Evolutionary conservation across 2,329 filamentous ascomycete species (phyloP).

Genomic region (Catunica adiposa): DNA sequence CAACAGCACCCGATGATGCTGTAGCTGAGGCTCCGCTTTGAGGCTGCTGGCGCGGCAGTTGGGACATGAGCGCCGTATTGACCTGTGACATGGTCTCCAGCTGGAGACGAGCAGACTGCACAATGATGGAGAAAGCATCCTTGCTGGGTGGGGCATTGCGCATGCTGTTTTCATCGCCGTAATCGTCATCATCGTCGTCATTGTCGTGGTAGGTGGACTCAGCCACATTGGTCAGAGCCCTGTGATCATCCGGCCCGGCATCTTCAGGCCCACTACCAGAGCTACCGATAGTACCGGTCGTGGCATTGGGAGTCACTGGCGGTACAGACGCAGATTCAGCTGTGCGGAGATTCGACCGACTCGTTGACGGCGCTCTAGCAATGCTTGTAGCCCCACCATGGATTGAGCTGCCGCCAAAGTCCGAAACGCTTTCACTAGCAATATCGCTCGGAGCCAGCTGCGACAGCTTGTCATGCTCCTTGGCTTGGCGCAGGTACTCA

Average conservation of each 20-base stretch:
- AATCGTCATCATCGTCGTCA: slow-evolving; percentile 56
- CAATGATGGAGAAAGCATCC: slow-evolving; percentile 92
- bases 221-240: slow-evolving; percentile 22
- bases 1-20: slow-evolving; percentile 15
- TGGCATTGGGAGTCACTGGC: slow-evolving; percentile 22
- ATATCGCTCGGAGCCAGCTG: slow-evolving; percentile 30
- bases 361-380: slow-evolving; percentile 17
- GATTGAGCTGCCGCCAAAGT: slow-evolving; percentile 18
- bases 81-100: slow-evolving; percentile 80
- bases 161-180: slow-evolving; percentile 59
- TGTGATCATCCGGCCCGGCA: slow-evolving; percentile 28
- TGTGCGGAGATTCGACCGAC: slow-evolving; percentile 2
- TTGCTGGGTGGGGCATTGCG: slow-evolving; percentile 63
- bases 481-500: slow-evolving; percentile 61
- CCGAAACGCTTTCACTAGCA: slow-evolving; percentile 36
- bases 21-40: background rate
- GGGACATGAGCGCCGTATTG: slow-evolving; percentile 63
- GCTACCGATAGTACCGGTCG: slow-evolving; percentile 23
- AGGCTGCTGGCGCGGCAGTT: slow-evolving; percentile 22
- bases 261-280: slow-evolving; percentile 35
- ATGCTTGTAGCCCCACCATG: slow-evolving; percentile 13
- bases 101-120: slow-evolving; percentile 84
- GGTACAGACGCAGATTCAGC: slow-evolving; percentile 13
- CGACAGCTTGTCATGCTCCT: slow-evolving; percentile 47
- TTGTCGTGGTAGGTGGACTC: slow-evolving; percentile 25